Base-by-base conservation (phyloP, 306 rosid species). In the Spatholobus suberectus region DNA sequence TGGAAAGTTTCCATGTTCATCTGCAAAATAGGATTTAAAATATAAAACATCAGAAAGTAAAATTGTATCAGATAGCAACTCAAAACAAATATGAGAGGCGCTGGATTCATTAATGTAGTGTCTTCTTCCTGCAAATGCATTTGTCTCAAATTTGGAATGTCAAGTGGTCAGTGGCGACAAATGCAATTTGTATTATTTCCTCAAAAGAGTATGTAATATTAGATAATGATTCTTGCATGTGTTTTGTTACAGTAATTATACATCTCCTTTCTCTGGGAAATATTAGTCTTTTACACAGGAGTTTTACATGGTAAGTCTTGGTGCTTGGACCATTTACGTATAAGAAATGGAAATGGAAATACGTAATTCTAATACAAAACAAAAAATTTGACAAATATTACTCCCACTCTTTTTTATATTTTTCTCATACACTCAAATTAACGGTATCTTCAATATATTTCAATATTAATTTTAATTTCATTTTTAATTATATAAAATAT, bases 1-100 rank as follows among this genome's bases (percentile, higher is more conserved):
- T 78, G 91, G 94, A 83, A 77, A 91, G 3, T 86, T 84, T 74
- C 94, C 90, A 57, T 65, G 43, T 89, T 87, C 86, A 89, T 93
- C 97, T 93, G 91, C 87, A 82, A 82, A 77, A 79, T 8, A 40
- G 15, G 49, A 90, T 73, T 73, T 5, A 43, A 21, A 73, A 32
- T 27, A 26, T 54, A 69, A 72, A 73, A 55, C 47, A 79, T 87
- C 58, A 86, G 34, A 68, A 29, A 27, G 59, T 59, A 35, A 66
- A 44, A 24, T 1, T 21, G 58, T 47, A 20, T 14, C 27, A 40
- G 5, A n/a, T 61, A 4, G 52, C 20, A 72, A 29, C 20, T 81
- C 62, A 24, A 58, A 59, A 18, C 46, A 55, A 40, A 38, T 10
- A 15, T 24, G 49, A 70, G 44, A 41, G 40, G 38, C 2, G n/a